Conservation (phyloP, 1,284 basidiomycete genomes). For the Stygiomarasmius scandens region DNA sequence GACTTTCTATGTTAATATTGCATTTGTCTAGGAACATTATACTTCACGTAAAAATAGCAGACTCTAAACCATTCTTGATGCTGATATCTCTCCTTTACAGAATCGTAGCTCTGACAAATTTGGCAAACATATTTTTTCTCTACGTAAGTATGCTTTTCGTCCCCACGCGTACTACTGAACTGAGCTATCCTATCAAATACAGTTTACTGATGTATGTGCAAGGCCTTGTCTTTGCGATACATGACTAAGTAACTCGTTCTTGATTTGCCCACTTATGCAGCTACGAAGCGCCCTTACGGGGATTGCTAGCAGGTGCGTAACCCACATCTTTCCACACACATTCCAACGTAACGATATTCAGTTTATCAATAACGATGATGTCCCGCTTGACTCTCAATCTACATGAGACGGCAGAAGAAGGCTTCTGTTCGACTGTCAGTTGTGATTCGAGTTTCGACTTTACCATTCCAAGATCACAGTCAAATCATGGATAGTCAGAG, state of each 20-base stretch:
- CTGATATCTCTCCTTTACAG: neutral
- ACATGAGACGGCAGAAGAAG: slow-evolving; percentile 7
- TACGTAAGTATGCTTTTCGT: slow-evolving; percentile 11
- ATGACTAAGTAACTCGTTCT: too few relatives aligned
- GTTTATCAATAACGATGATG: slow-evolving; percentile 12
- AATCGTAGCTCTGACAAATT: slow-evolving; percentile 10
- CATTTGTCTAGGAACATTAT: slow-evolving; percentile 8
- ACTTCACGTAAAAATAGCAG: slow-evolving; percentile 14
- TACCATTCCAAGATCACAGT: too few relatives aligned
- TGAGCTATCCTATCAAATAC: neutral
- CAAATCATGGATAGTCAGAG: too few relatives aligned
- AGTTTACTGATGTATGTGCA: neutral
- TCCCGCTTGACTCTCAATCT: slow-evolving; percentile 11
- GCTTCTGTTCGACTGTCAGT: neutral
- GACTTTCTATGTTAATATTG: too few relatives aligned
- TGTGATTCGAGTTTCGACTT: too few relatives aligned
- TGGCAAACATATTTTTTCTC: slow-evolving; percentile 12
- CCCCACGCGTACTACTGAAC: too few relatives aligned
- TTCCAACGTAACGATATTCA: neutral
- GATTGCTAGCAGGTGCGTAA: slow-evolving; percentile 10
- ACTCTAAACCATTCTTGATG: neutral
- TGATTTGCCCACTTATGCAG: neutral
- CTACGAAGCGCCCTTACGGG: slow-evolving; percentile 8
- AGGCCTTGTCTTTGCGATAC: too few relatives aligned
- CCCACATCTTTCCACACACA: neutral